Evolutionary conservation across 2,329 filamentous ascomycete species (phyloP).

Genomic region (Epichloe uncinata): DNA sequence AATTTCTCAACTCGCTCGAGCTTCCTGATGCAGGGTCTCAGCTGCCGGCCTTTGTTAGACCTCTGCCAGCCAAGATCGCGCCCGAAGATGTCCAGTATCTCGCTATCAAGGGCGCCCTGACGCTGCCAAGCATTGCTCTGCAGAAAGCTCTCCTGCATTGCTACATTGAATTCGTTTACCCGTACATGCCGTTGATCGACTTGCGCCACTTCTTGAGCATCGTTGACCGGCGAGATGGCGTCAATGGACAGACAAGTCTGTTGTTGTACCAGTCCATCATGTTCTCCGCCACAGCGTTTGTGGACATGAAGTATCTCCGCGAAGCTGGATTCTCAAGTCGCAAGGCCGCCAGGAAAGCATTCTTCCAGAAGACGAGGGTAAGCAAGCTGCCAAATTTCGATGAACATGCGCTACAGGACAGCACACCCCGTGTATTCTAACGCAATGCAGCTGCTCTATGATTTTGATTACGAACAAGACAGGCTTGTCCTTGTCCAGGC

Average conservation of each 20-base stretch:
- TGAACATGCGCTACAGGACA: too few species aligned
- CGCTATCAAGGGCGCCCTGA: constrained; percentile 69
- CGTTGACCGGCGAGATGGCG: constrained; percentile 54
- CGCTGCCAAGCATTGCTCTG: constrained; percentile 54
- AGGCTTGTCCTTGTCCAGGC: constrained; percentile 81
- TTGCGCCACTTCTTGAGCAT: constrained; percentile 44
- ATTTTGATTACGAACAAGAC: constrained; percentile 90
- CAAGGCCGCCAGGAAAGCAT: constrained; percentile 73
- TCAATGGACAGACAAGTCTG: constrained; percentile 61
- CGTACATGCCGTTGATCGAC: constrained; percentile 84
- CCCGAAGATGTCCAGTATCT: constrained; percentile 75
- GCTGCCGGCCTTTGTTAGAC: constrained; percentile 59
- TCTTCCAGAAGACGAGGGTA: constrained; percentile 80
- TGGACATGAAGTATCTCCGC: constrained; percentile 64
- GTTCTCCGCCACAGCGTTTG: constrained; percentile 83
- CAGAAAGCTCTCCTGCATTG: constrained; percentile 71
- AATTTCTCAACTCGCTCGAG: constrained; percentile 34
- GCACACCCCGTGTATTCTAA: constrained; percentile 7
- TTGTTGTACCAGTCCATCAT: constrained; percentile 88
- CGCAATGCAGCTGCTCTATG: constrained; percentile 58
- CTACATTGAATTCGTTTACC: constrained; percentile 83
- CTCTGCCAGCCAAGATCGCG: constrained; percentile 63
- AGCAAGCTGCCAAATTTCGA: constrained; percentile 19
- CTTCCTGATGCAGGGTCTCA: constrained; percentile 32
- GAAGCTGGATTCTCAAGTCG: constrained; percentile 65